Base-by-base conservation (phyloP, 306 rosid species). In the Inga leiocalycina region DNA sequence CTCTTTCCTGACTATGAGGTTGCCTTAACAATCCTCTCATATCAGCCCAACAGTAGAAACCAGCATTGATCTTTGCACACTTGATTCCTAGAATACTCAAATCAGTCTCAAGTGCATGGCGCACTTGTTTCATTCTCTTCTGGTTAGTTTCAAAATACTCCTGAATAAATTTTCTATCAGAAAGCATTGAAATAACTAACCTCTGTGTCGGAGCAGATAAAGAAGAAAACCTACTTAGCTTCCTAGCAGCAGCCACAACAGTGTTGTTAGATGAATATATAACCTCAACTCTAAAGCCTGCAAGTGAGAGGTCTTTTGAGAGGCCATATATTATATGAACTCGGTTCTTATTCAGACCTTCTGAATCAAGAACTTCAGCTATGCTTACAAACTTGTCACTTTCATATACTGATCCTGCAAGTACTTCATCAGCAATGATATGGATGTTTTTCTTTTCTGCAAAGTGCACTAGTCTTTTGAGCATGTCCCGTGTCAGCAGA, bases 361-460 rank as follows among this genome's bases (percentile, higher is more conserved):
- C 97, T 0, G 89, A 83, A 62, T 92, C 95, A 16, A 93, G 79
- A 81, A 93, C 83, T 87, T 96, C 97, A 59, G 97, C 97, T 84
- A 96, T 76, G 82, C 99, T 93, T 65, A 92, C 94, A 80, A 96
- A 96, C 81, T 88, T 88, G 80, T 85, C 97, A n/a, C 85, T 82
- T 81, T 93, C 94, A 86, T 90, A 90, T 15, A 82, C 85, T 41
- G 98, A 92, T 74, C 99, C 98, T 5, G 99, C 98, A 86, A 90
- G 94, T 87, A 96, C 82, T 86, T 96, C 99, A 46, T 96, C 97
- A 1, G 91, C 92, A 68, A 94, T 85, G 48, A 96, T 88, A 79
- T 96, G 97, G 75, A 96, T 91, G 83, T 96, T 96, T 85, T 92
- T 96, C 85, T 94, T 93, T 65, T 87, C 93, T 2, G 97, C 98